Evolutionary conservation across 2,329 filamentous ascomycete genomes (phyloP), one percentile per base, ranked within the genome.

Genomic region (Sphaerulina vaccinii): DNA sequence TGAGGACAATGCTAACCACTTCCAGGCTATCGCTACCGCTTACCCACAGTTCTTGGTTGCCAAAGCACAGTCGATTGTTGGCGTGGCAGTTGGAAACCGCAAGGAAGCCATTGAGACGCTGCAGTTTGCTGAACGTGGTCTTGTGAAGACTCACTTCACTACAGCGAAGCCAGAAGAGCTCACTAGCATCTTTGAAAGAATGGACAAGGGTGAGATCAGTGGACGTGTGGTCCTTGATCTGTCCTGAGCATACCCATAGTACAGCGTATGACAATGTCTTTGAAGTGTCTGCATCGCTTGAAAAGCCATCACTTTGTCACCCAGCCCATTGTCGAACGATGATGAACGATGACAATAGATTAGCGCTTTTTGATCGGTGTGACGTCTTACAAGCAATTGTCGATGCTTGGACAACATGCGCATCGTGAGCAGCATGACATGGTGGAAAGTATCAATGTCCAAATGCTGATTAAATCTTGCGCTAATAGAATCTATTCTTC

Each of bases 91-190:
- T 0, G 75, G 75, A 6, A 66, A 71, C 52, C 62, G 75, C 22
- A 71, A 68, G 54, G 75, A 78, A 51, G 75, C 75, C 11, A 75
- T 77, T 52, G 75, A 78, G 66, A 72, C 72, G 19, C 57, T 78
- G 60, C 71, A 76, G 18, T 71, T 78, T 60, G 75, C 74, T 7
- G 66, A 64, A 36, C 60, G 71, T 6, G 71, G 71, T 1, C 56
- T 78, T 4, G 69, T 77, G 13, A 78, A 77, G 70, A 75, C 72
- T 44, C 74, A 78, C 61, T 77, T 66, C 60, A 59, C 69, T 47
- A 64, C 65, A 1, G 73, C 72, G 59, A 75, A 73, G 68, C 73
- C 77, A 73, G 74, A 76, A 1, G 71, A 73, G 56, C 59, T 79
- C 60, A 74, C 73, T 7, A 59, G 66, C 2, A 63, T 69, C 37